Conservation (phyloP, 805 yeast genomes). For the Zygosaccharomyces bisporus region DNA sequence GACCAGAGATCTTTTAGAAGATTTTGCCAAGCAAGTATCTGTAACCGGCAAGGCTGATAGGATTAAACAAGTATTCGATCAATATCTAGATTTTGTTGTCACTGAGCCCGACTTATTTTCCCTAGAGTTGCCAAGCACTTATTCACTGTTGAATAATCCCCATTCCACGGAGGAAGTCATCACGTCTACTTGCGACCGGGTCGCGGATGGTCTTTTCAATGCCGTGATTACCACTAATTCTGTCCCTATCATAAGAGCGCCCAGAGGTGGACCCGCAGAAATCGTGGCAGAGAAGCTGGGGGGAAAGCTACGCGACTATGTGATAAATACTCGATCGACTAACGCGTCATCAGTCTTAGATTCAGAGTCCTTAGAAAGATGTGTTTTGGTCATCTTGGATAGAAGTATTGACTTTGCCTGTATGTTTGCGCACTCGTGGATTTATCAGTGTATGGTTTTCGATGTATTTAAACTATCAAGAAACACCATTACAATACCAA, state of each 20-base stretch:
- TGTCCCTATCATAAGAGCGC: constrained; percentile 87
- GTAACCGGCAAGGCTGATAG: constrained; percentile 62
- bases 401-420: constrained; percentile 86
- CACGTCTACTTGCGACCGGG: constrained; percentile 58
- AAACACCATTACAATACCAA: constrained; percentile 69
- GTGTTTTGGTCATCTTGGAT: constrained; percentile 79
- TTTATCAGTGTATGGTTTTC: constrained; percentile 92
- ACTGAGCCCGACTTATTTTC: constrained; percentile 90
- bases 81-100: constrained; percentile 85
- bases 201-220: constrained; percentile 79
- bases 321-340: constrained; percentile 53
- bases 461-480: constrained; percentile 82
- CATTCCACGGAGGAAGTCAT: constrained; percentile 71
- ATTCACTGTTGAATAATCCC: constrained; percentile 67
- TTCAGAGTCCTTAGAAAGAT: constrained; percentile 46
- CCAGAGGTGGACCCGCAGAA: constrained; percentile 93
- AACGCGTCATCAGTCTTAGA: constrained; percentile 23
- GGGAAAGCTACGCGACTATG: constrained; percentile 76
- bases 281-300: constrained; percentile 86
- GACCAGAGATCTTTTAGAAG: constrained; percentile 75
- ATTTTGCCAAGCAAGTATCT: constrained; percentile 80
- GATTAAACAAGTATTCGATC: constrained; percentile 89
- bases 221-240: constrained; percentile 71
- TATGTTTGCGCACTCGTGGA: constrained; percentile 97
- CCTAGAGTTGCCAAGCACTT: constrained; percentile 62